phyloP scores from a whole-genome alignment of 1,284 basidiomycete species.

The Laetiporus sulphureus region DNA sequence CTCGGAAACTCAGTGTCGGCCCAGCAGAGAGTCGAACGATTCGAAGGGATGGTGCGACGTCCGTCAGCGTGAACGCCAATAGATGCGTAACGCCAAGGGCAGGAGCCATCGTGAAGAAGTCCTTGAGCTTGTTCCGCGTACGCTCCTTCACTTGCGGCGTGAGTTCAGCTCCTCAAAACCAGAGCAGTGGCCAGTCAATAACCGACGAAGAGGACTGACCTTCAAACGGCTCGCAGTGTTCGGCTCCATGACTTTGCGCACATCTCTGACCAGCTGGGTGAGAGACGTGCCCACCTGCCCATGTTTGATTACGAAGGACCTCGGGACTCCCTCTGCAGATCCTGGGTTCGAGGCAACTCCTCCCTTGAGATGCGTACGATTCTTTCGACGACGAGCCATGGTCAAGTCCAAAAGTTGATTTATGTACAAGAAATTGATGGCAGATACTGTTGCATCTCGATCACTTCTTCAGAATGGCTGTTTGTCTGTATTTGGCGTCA shows the following conservation, averaged over 20 bases:
- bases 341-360: constrained; percentile 28
- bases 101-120: constrained; percentile 91
- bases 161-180: constrained; percentile 12
- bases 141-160: constrained; percentile 64
- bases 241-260: constrained; percentile 96
- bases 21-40: constrained; percentile 89
- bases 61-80: constrained; percentile 86
- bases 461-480: neutral
- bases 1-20: constrained; percentile 90
- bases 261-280: constrained; percentile 83
- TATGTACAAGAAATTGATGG: neutral
- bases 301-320: constrained; percentile 90
- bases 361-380: constrained; percentile 81
- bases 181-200: no score
- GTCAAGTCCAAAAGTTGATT: no score
- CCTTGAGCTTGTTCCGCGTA: constrained; percentile 87
- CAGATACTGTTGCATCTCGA: neutral
- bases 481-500: neutral
- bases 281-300: constrained; percentile 89
- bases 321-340: constrained; percentile 43
- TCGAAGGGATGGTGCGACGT: constrained; percentile 80
- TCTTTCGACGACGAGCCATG: constrained; percentile 72
- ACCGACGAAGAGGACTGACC: constrained; percentile 38
- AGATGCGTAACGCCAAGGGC: constrained; percentile 91
- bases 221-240: constrained; percentile 90